Conservation (phyloP, 148 eudicot species). For the Chenopodium suecicum region DNA sequence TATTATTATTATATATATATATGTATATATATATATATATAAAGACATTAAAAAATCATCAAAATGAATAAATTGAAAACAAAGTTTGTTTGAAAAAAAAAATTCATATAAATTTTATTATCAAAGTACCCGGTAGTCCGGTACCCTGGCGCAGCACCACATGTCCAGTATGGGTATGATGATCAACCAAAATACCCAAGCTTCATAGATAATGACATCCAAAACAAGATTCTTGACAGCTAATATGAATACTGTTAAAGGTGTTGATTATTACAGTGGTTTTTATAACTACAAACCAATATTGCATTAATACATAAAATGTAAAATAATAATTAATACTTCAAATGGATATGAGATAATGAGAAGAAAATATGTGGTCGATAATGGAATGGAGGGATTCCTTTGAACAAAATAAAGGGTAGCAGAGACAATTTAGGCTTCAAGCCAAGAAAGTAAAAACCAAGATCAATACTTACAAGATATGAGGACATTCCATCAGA, state of each 20-base stretch:
- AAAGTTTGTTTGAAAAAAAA: no score
- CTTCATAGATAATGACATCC: background rate
- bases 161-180: no score
- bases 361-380: background rate
- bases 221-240: background rate
- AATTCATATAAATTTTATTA: no score
- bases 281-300: background rate
- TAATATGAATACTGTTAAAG: background rate
- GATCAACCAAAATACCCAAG: no score
- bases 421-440: constrained; percentile 1
- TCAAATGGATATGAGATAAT: background rate
- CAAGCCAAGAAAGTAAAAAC: background rate
- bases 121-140: no score
- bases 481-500: constrained; percentile 97
- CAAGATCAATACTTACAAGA: constrained; percentile 51
- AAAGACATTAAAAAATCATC: no score
- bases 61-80: no score
- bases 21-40: no score
- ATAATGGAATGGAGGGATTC: background rate
- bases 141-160: no score
- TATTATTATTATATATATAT: no score
- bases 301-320: background rate
- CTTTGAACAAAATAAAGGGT: background rate
- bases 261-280: background rate
- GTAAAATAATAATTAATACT: background rate